Evolutionary conservation across 2,329 filamentous ascomycete genomes (phyloP).

Genomic region (Fusarium compactum): DNA sequence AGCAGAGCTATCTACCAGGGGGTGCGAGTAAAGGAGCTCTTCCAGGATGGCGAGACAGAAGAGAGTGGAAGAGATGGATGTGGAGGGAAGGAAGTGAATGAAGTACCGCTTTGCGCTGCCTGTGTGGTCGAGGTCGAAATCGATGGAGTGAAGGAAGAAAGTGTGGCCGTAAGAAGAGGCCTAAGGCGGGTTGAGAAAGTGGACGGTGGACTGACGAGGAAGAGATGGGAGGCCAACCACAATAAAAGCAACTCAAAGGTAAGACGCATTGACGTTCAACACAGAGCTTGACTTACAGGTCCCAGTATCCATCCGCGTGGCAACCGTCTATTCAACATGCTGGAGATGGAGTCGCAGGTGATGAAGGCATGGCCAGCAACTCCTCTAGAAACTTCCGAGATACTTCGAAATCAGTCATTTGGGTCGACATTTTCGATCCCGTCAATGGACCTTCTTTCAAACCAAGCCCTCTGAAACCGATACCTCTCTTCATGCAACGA

Average conservation of each 20-base stretch:
- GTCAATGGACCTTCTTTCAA: slow-evolving; percentile 60
- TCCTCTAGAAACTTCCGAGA: slow-evolving; percentile 34
- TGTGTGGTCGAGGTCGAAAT: slow-evolving; percentile 59
- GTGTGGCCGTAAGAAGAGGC: slow-evolving; percentile 56
- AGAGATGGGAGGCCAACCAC: slow-evolving; percentile 56
- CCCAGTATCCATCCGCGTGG: slow-evolving; percentile 5
- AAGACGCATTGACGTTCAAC: not conserved
- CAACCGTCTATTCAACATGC: slow-evolving; percentile 4
- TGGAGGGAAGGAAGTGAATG: slow-evolving; percentile 56
- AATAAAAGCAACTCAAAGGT: slow-evolving; percentile 16
- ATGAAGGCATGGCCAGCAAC: slow-evolving; percentile 12
- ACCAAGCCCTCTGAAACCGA: slow-evolving; percentile 63
- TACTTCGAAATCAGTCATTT: slow-evolving; percentile 55
- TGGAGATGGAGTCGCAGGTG: slow-evolving; percentile 14
- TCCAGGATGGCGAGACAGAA: slow-evolving; percentile 39
- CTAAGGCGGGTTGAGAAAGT: slow-evolving; percentile 57
- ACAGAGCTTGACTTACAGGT: slow-evolving; percentile 8
- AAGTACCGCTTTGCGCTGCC: slow-evolving; percentile 63
- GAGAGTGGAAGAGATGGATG: not conserved
- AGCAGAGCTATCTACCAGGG: slow-evolving; percentile 54
- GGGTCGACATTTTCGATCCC: slow-evolving; percentile 64
- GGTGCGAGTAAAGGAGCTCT: slow-evolving; percentile 51
- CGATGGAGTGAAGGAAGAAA: slow-evolving; percentile 49
- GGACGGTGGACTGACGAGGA: slow-evolving; percentile 61
- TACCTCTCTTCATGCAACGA: slow-evolving; percentile 62